A percentile compares a stretch with the other conserved stretches of the same genome.
These are phyloP conservation scores for Pichia paraexigua DNA, from an alignment of 805 yeast genomes.

Conservation along the genomic window DNA sequence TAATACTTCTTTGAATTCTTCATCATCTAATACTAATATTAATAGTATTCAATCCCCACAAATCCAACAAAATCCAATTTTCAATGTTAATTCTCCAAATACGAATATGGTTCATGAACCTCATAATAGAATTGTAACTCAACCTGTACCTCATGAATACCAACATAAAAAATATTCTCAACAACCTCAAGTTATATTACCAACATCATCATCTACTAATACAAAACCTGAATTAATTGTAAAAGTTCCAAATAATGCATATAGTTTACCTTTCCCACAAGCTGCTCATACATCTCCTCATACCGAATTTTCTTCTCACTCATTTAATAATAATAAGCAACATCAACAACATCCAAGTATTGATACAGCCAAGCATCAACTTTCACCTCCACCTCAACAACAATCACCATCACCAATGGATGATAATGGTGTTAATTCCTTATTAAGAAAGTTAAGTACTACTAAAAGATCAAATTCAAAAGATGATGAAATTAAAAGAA, in stretches of 20 bases:
- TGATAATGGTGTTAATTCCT: slow-evolving; percentile 18
- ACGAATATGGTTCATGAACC: slow-evolving; percentile 13
- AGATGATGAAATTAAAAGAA: slow-evolving; percentile 41
- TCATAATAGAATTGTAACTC: slow-evolving; percentile 18
- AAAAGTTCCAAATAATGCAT: slow-evolving; percentile 30
- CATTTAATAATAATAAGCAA: slow-evolving; percentile 8
- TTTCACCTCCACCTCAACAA: slow-evolving; percentile 13
- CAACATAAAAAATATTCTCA: slow-evolving; percentile 4
- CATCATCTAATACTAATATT: not conserved
- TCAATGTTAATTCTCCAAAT: slow-evolving; percentile 11
- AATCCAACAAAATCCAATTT: slow-evolving; percentile 8
- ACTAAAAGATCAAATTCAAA: slow-evolving; percentile 4
- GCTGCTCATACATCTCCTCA: slow-evolving; percentile 38
- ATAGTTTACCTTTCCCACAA: slow-evolving; percentile 32
- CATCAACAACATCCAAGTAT: slow-evolving; percentile 2
- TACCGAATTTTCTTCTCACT: slow-evolving; percentile 17
- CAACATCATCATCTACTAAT: not conserved
- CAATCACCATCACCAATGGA: slow-evolving; percentile 10
- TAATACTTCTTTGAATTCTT: slow-evolving; percentile 4
- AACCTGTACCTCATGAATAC: slow-evolving; percentile 19
- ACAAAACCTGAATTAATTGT: not conserved
- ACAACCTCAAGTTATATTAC: not conserved
- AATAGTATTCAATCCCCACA: slow-evolving; percentile 7
- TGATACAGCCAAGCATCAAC: slow-evolving; percentile 13
- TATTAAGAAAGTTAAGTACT: slow-evolving; percentile 28